phyloP scores from a whole-genome alignment of 139 green algal species.

The Micractinium sp. region DNA sequence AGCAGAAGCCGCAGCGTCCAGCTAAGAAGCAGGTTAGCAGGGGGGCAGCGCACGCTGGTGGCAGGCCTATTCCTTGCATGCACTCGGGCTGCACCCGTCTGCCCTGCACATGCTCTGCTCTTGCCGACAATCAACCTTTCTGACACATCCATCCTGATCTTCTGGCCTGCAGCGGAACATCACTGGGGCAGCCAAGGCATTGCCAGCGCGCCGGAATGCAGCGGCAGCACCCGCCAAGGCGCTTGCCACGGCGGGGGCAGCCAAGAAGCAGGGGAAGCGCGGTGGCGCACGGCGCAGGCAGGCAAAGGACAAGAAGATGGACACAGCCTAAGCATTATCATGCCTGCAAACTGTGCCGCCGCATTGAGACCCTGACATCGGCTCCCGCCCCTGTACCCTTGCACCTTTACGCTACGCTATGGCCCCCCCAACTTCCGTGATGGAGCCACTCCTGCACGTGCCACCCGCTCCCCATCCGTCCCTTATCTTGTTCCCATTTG shows the following conservation, averaged over 20 bases:
- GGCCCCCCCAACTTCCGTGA: no score
- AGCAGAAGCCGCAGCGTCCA: neutral
- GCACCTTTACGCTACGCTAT: neutral
- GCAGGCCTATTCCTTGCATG: no score
- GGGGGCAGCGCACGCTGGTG: no score
- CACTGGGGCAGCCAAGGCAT: neutral
- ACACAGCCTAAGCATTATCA: neutral
- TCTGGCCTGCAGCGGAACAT: no score
- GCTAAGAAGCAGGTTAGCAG: neutral
- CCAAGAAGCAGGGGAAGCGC: neutral
- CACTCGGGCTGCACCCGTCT: neutral
- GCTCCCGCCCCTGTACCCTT: neutral
- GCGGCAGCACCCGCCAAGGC: neutral
- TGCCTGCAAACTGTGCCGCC: neutral
- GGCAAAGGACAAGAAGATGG: constrained; percentile 5
- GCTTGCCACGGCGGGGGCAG: neutral
- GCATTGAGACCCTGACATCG: no score
- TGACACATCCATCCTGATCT: no score
- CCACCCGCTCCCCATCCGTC: no score
- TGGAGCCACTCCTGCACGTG: no score
- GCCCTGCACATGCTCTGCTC: neutral
- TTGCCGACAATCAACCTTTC: no score
- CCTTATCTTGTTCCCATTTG: no score
- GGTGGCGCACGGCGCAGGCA: neutral
- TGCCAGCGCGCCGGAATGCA: neutral